Conservation (phyloP, 371 early-diverging fungal species). For the Lichtheimia hyalospora region DNA sequence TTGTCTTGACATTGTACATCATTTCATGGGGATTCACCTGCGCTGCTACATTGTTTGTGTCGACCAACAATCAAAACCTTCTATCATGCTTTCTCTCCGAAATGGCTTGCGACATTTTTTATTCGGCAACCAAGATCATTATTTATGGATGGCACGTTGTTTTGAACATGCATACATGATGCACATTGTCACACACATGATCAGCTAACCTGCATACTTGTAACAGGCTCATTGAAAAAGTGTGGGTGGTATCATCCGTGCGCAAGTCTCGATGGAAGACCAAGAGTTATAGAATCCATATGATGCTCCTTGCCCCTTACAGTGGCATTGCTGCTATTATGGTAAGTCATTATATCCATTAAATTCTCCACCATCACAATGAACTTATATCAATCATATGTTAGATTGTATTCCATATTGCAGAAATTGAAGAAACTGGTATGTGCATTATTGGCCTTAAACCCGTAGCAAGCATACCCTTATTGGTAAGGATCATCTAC, state of each 20-base stretch:
- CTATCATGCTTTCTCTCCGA: conserved; percentile 29
- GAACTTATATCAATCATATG: background rate
- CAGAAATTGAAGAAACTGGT: conserved; percentile 34
- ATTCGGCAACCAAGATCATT: conserved; percentile 29
- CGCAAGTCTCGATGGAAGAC: conserved; percentile 31
- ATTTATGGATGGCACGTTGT: conserved; percentile 30
- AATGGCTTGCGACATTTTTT: conserved; percentile 31
- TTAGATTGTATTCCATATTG: conserved; percentile 47
- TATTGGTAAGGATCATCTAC: conserved; percentile 33
- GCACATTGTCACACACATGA: background rate
- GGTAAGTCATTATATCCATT: conserved; percentile 15
- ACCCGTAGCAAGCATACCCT: conserved; percentile 41
- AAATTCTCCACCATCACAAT: background rate
- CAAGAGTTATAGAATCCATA: conserved; percentile 38
- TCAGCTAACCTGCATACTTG: too few species aligned
- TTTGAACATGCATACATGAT: background rate
- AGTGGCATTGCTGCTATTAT: conserved; percentile 45
- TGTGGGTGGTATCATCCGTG: conserved; percentile 37
- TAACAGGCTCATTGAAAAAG: conserved; percentile 28
- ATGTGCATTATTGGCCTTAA: conserved; percentile 49
- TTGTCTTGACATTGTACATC: conserved; percentile 39
- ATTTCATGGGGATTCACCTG: conserved; percentile 47
- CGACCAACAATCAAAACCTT: conserved; percentile 42
- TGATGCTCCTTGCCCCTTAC: conserved; percentile 40
- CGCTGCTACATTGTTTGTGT: conserved; percentile 39